Evolutionary conservation across 108 stramenopile genomes (phyloP), one percentile per base, ranked within the genome.

Genomic region (Aurantiochytrium sp.): DNA sequence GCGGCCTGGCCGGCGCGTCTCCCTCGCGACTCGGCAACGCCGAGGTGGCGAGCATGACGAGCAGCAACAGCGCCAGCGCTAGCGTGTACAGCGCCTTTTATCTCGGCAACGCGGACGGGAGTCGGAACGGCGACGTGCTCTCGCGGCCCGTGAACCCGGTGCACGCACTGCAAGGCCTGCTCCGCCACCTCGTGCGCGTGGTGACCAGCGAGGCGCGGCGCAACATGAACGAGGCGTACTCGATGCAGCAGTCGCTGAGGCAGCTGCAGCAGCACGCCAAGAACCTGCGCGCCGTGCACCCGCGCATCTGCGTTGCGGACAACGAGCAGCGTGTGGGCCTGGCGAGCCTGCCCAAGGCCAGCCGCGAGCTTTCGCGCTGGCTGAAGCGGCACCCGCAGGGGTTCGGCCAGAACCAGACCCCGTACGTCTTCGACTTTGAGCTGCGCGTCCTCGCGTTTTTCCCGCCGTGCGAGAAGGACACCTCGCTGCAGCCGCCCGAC

Each of bases 381-480:
- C 39, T 81, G n/a, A 81, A 48, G 30, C 42, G 8, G 12, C 73
- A 81, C 45, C 39, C 39, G 73, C 59, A 65, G 10, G 59, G 59
- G 19, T 81, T 27, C 30, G 73, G 73, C 73, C 42, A 81, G 24
- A 81, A 81, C 24, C 73, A 81, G 73, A 81, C 73, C 12, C 73
- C 73, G 12, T 81, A 81, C 45, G 39, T 41, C 45, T 81, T 81
- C 24, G 73, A 81, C 73, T 81, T 81, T 42, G 73, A 48, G 45
- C 73, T 81, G 21, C 73, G 73, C 24, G 73, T 81, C 21, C 30
- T 81, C 6, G 73, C 73, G 19, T 81, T 81, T 30, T 81, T 81
- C 73, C 73, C 73, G 6, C 73, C 73, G 6, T 81, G 73, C 39
- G 73, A 81, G 39, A 48, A 30, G 39, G 73, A 81, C 30, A 81